A percentile compares a stretch with the other conserved stretches of the same genome.
Evolutionary conservation across 192 early-diverging fungal genomes (phyloP).

Genomic region (Dispira simplex): DNA sequence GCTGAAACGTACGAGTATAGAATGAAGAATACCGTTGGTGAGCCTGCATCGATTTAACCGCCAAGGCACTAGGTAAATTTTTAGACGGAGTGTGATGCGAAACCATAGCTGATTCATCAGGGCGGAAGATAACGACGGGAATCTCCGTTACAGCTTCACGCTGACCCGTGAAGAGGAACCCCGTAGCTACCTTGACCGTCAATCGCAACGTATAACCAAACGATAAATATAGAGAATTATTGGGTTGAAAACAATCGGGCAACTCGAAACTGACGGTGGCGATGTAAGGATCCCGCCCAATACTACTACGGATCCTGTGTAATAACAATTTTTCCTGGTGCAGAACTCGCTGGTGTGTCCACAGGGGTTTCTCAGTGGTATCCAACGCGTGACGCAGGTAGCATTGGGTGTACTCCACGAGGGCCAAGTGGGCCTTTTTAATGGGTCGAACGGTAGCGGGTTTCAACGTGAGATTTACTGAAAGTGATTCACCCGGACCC

Average conservation of each 20-base stretch:
- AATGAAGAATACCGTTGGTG: no score
- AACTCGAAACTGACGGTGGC: constrained; percentile 9
- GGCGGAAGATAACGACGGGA: constrained; percentile 6
- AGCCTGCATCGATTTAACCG: no score
- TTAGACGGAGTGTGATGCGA: not conserved
- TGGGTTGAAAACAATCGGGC: constrained; percentile 10
- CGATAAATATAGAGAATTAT: not conserved
- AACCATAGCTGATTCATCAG: not conserved
- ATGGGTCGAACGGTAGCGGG: not conserved
- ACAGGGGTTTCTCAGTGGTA: constrained; percentile 5
- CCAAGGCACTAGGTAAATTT: not conserved
- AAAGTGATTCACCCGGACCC: constrained; percentile 6
- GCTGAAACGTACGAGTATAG: no score
- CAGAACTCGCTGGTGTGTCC: constrained; percentile 2
- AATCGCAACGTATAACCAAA: not conserved
- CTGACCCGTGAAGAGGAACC: not conserved
- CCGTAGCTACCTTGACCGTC: constrained; percentile 5
- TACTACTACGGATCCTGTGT: not conserved
- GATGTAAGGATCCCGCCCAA: not conserved
- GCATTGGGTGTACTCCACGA: constrained; percentile 5
- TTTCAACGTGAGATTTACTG: not conserved
- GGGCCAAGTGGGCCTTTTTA: not conserved
- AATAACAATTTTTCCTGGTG: not conserved
- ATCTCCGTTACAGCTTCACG: not conserved
- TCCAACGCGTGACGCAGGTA: constrained; percentile 7